A percentile compares a stretch with the other conserved stretches of the same genome.
phyloP scores from a whole-genome alignment of 2,329 filamentous ascomycete genomes.

The Penicillium sp. region DNA sequence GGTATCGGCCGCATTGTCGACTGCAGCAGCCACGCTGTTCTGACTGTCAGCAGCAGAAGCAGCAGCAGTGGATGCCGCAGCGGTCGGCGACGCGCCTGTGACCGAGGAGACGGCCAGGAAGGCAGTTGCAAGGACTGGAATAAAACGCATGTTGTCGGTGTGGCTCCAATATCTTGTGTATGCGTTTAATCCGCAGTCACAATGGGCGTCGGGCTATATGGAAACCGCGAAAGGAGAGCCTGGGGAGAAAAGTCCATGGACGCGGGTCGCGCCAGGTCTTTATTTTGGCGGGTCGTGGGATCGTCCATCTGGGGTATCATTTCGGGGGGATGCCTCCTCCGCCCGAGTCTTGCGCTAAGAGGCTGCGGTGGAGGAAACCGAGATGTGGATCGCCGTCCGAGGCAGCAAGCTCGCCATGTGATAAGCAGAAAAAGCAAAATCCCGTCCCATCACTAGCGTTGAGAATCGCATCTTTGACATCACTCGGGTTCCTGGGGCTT shows the following conservation, averaged over 20 bases:
- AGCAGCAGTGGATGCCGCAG: slow-evolving; percentile 6
- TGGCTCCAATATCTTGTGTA: slow-evolving; percentile 8
- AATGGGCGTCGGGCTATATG: slow-evolving; percentile 12
- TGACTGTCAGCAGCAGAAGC: background rate
- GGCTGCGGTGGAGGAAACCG: slow-evolving; percentile 9
- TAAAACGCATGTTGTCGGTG: slow-evolving; percentile 23
- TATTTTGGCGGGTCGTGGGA: slow-evolving; percentile 18
- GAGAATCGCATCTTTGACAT: slow-evolving; percentile 1
- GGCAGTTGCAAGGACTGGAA: slow-evolving; percentile 23
- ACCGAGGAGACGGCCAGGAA: slow-evolving; percentile 20
- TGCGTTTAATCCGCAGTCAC: slow-evolving; percentile 5
- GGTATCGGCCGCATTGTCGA: background rate
- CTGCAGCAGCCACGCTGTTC: slow-evolving; percentile 2
- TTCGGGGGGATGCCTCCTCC: slow-evolving; percentile 17
- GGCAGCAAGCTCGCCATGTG: slow-evolving; percentile 11
- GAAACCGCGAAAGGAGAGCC: slow-evolving; percentile 12
- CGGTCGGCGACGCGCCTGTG: slow-evolving; percentile 20
- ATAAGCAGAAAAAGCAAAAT: slow-evolving; percentile 2
- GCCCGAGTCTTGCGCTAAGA: slow-evolving; percentile 12
- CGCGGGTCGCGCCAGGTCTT: slow-evolving; percentile 15
- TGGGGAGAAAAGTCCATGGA: background rate
- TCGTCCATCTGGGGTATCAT: slow-evolving; percentile 15
- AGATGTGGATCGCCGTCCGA: slow-evolving; percentile 12
- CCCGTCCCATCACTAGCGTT: slow-evolving; percentile 1
- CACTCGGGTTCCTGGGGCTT: background rate